Evolutionary conservation across 148 eudicot species (phyloP).

Genomic region (Chenopodium formosanum): DNA sequence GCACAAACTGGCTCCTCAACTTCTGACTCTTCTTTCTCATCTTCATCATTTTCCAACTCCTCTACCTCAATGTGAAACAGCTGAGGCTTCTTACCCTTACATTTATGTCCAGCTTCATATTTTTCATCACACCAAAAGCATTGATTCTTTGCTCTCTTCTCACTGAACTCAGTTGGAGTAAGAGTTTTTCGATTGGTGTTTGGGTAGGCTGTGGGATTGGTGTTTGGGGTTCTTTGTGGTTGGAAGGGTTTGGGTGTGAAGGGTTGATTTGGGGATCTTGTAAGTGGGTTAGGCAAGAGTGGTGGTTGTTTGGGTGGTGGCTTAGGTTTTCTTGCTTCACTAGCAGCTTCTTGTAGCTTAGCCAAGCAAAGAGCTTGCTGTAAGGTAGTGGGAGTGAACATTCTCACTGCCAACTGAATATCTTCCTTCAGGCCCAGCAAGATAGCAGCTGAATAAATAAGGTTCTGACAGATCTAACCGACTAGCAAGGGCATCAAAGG

Average conservation of each 20-base stretch:
- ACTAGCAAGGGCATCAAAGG: not conserved
- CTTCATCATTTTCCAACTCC: not conserved
- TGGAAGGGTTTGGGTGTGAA: no score
- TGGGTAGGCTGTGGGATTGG: not conserved
- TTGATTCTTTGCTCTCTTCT: not conserved
- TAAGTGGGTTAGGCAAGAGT: not conserved
- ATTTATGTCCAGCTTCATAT: not conserved
- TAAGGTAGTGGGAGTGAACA: no score
- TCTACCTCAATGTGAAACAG: not conserved
- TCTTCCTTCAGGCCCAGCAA: no score
- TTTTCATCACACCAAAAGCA: conserved; percentile 10
- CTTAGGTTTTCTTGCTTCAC: not conserved
- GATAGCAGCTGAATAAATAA: no score
- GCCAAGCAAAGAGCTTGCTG: no score
- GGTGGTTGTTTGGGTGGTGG: not conserved
- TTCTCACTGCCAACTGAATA: no score
- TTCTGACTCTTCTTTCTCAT: not conserved
- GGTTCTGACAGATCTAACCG: not conserved
- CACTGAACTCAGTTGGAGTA: not conserved
- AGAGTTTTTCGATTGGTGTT: not conserved
- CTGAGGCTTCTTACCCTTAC: not conserved
- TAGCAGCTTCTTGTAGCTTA: not conserved
- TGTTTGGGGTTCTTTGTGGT: no score
- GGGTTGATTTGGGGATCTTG: no score
- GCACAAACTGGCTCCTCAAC: not conserved